Evolutionary conservation across 257 asterid genomes (phyloP).

Genomic region (Solanum clarkiae): DNA sequence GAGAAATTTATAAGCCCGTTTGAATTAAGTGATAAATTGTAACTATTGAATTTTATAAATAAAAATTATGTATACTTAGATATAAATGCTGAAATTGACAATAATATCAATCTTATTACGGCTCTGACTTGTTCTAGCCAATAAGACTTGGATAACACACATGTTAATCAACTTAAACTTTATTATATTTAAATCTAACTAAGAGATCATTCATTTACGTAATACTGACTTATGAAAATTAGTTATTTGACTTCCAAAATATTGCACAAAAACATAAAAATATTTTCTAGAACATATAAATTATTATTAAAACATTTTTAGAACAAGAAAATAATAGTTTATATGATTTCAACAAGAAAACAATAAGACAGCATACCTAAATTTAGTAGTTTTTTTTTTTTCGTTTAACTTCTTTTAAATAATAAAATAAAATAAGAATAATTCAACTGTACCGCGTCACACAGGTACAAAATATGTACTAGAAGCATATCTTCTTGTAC

Average conservation of each 20-base stretch:
- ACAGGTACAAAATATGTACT: background rate
- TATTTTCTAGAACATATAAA: background rate
- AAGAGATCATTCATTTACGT: background rate
- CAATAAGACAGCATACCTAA: background rate
- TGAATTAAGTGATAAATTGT: too few species aligned
- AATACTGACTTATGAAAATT: background rate
- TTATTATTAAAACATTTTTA: background rate
- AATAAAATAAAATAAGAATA: background rate
- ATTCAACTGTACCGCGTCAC: background rate
- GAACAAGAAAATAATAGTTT: background rate
- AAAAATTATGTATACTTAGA: too few species aligned
- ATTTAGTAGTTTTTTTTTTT: background rate
- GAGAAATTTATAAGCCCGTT: too few species aligned
- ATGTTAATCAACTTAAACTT: background rate
- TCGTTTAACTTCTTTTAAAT: background rate
- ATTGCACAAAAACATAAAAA: background rate
- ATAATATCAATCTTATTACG: background rate
- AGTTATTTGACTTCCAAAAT: background rate
- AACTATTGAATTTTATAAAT: too few species aligned
- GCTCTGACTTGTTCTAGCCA: background rate
- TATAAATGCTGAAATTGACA: too few species aligned
- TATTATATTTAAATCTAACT: background rate
- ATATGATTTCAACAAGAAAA: too few species aligned
- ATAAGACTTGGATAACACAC: background rate
- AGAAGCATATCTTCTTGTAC: background rate